Conservation (phyloP, 352 stramenopile species). For the Globisporangium perplexum region DNA sequence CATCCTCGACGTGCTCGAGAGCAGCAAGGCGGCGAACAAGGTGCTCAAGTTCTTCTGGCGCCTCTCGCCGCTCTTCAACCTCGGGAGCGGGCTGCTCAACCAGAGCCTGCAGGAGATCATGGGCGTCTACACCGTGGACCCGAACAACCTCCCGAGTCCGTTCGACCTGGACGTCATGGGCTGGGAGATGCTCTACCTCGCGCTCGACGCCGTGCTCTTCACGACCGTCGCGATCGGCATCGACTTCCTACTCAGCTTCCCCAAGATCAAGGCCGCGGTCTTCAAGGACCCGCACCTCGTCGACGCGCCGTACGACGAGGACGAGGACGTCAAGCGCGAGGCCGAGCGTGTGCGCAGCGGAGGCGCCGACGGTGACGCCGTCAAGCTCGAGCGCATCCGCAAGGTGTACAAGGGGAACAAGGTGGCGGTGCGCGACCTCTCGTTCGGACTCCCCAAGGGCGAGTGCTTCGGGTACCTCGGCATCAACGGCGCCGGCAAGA, state of each 20-base stretch:
- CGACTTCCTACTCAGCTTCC: slow-evolving; percentile 60
- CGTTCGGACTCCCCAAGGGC: slow-evolving; percentile 71
- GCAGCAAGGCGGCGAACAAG: slow-evolving; percentile 22
- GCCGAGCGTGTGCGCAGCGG: slow-evolving; percentile 22
- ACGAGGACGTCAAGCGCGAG: slow-evolving; percentile 44
- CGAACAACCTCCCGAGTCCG: slow-evolving; percentile 10
- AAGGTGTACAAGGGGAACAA: slow-evolving; percentile 57
- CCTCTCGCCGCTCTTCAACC: slow-evolving; percentile 48
- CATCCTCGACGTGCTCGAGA: slow-evolving; percentile 22
- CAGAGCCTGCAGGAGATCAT: slow-evolving; percentile 14
- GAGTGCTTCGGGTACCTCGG: slow-evolving; percentile 95
- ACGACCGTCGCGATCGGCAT: slow-evolving; percentile 26
- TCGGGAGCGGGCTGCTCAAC: slow-evolving; percentile 19
- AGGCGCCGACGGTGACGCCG: slow-evolving; percentile 24
- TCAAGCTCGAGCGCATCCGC: slow-evolving; percentile 26
- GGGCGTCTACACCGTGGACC: not conserved
- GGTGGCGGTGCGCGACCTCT: slow-evolving; percentile 71
- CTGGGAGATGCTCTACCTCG: slow-evolving; percentile 30
- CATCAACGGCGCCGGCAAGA: slow-evolving; percentile 95
- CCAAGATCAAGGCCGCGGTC: slow-evolving; percentile 44
- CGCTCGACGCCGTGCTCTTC: slow-evolving; percentile 18
- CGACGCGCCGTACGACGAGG: slow-evolving; percentile 27
- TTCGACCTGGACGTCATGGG: slow-evolving; percentile 27
- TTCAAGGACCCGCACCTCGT: slow-evolving; percentile 44
- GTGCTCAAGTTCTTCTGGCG: slow-evolving; percentile 47